Conservation (phyloP, 2,329 filamentous ascomycete species). For the Monosporascus sp. region DNA sequence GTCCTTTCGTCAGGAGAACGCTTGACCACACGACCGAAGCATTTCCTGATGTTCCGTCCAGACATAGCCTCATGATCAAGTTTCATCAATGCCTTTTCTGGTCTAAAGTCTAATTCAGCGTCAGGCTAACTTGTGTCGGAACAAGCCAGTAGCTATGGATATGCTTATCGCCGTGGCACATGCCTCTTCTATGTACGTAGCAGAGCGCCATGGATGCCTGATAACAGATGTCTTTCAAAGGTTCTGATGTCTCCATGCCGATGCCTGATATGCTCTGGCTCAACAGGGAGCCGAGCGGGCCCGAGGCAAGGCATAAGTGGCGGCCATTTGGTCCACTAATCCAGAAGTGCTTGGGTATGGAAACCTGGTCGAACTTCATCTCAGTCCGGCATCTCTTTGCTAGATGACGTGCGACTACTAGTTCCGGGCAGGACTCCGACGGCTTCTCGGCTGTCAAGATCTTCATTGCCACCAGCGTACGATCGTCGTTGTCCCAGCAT, state of each 20-base stretch:
- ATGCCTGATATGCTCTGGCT: neutral
- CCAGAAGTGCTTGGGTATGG: conserved; percentile 4
- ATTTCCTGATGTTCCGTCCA: neutral
- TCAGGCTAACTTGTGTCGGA: neutral
- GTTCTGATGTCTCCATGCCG: conserved; percentile 2
- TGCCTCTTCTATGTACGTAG: conserved; percentile 3
- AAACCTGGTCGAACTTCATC: conserved; percentile 3
- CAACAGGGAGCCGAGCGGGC: conserved; percentile 3
- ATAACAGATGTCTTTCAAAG: conserved; percentile 4
- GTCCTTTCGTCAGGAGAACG: neutral
- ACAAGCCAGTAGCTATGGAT: neutral
- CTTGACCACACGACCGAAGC: neutral
- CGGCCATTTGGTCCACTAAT: conserved; percentile 6
- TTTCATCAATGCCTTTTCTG: conserved; percentile 8
- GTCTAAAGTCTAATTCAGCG: conserved; percentile 1
- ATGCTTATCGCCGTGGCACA: conserved; percentile 5
- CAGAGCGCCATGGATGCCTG: conserved; percentile 2
- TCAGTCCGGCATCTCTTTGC: neutral
- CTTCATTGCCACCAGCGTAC: neutral
- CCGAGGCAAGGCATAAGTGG: conserved; percentile 5
- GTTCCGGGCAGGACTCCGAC: neutral
- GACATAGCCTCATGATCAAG: conserved; percentile 2
- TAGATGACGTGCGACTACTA: neutral
- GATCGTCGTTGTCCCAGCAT: neutral
- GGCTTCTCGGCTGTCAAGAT: neutral